Evolutionary conservation across 1,284 basidiomycete species (phyloP).

Genomic region (Pisolithus thermaeus): DNA sequence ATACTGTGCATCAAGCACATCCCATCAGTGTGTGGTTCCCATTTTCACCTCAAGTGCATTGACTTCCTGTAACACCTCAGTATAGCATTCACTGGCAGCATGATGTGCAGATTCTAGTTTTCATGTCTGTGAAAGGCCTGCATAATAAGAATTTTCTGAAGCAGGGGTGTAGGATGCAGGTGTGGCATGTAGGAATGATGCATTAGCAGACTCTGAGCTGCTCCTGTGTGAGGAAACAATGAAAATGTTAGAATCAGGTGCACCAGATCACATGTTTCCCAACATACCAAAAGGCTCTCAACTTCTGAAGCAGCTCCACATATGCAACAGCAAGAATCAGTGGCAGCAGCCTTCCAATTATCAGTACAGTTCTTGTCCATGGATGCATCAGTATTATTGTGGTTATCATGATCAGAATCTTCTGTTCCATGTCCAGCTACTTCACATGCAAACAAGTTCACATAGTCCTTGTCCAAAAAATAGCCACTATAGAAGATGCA

Average conservation of each 20-base stretch:
- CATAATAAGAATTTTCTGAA: neutral
- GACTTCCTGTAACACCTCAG: constrained; percentile 7
- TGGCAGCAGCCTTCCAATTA: too few species aligned
- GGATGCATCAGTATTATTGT: too few species aligned
- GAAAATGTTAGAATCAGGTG: too few species aligned
- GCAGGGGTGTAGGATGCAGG: neutral
- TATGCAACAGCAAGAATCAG: constrained; percentile 1
- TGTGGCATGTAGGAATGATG: neutral
- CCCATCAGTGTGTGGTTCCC: constrained; percentile 18
- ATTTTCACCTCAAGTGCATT: constrained; percentile 16
- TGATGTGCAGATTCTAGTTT: constrained; percentile 9
- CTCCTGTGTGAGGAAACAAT: too few species aligned
- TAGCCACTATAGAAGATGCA: too few species aligned
- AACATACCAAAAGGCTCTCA: neutral
- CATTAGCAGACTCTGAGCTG: too few species aligned
- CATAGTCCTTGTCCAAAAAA: too few species aligned
- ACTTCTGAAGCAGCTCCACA: neutral
- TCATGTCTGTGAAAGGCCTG: constrained; percentile 2
- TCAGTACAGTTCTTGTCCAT: too few species aligned
- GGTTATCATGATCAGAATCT: too few species aligned
- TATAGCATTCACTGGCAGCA: constrained; percentile 3
- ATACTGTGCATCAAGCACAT: neutral
- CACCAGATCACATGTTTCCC: neutral
- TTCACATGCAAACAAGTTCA: too few species aligned
- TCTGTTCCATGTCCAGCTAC: too few species aligned